phyloP scores from a whole-genome alignment of 2,329 filamentous ascomycete genomes.

The Trichoderma sp. region DNA sequence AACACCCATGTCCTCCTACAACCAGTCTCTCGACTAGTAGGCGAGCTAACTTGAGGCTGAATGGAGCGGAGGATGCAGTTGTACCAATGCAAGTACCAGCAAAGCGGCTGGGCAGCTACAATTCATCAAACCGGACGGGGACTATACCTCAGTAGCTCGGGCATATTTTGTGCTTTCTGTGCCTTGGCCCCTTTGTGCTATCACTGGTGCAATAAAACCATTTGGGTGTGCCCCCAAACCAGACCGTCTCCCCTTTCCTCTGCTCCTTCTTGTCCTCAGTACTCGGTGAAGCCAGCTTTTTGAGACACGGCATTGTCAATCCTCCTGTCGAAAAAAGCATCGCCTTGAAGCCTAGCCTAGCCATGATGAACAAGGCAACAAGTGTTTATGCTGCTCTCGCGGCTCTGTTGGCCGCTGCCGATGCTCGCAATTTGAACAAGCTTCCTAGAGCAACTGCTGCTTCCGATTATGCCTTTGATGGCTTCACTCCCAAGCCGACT shows the following conservation, averaged over 20 bases:
- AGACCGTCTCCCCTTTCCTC: neutral
- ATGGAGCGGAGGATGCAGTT: conserved; percentile 21
- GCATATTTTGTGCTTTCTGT: conserved; percentile 3
- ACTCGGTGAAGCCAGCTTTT: neutral
- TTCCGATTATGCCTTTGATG: conserved; percentile 37
- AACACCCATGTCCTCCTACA: conserved; percentile 28
- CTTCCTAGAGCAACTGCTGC: conserved; percentile 38
- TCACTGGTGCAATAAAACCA: conserved; percentile 21
- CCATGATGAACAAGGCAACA: conserved; percentile 29
- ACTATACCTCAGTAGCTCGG: neutral
- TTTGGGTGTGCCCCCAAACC: neutral
- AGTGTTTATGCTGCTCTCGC: conserved; percentile 26
- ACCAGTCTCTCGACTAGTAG: conserved; percentile 32
- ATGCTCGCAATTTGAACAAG: conserved; percentile 32
- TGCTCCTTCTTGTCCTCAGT: conserved; percentile 18
- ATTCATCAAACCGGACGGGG: neutral
- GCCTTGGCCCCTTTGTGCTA: neutral
- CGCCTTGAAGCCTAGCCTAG: neutral
- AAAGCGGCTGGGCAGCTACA: conserved; percentile 2
- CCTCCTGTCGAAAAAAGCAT: neutral
- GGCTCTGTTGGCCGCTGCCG: conserved; percentile 35
- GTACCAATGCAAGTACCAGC: neutral
- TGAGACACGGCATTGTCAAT: neutral
- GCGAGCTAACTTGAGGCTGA: conserved; percentile 30
- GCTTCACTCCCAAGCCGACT: conserved; percentile 45